Evolutionary conservation across 805 yeast species (phyloP).

Genomic region (Wickerhamiella kurtzmanii): DNA sequence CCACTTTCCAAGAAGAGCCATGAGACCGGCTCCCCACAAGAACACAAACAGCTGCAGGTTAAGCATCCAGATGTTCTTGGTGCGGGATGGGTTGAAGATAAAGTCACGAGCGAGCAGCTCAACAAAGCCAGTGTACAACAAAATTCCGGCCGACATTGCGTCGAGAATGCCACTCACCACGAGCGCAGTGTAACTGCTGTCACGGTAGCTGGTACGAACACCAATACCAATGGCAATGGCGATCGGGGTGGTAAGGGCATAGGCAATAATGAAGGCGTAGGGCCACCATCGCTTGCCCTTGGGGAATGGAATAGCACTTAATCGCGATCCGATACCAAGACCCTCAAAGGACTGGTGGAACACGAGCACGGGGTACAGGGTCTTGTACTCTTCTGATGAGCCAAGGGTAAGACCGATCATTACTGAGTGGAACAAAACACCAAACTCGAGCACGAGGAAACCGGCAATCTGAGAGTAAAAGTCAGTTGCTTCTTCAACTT

Average conservation of each 20-base stretch:
- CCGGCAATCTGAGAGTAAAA: slow-evolving; percentile 30
- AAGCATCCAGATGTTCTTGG: slow-evolving; percentile 32
- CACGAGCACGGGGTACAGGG: slow-evolving; percentile 49
- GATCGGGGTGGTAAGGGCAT: slow-evolving; percentile 51
- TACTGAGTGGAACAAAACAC: slow-evolving; percentile 61
- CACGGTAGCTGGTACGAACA: slow-evolving; percentile 43
- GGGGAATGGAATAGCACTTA: slow-evolving; percentile 49
- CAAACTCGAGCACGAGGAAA: slow-evolving; percentile 52
- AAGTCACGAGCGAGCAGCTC: slow-evolving; percentile 67
- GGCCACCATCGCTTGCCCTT: slow-evolving; percentile 35
- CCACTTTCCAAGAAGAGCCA: slow-evolving; percentile 71
- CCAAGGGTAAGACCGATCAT: slow-evolving; percentile 60
- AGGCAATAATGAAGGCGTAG: slow-evolving; percentile 37
- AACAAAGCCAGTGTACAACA: slow-evolving; percentile 59
- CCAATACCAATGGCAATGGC: slow-evolving; percentile 67
- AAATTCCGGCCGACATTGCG: slow-evolving; percentile 56
- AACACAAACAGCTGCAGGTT: slow-evolving; percentile 30
- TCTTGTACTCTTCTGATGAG: slow-evolving; percentile 46
- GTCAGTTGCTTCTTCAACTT: slow-evolving; percentile 25
- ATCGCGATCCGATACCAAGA: slow-evolving; percentile 60
- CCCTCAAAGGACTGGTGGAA: slow-evolving; percentile 77
- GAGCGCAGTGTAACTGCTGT: slow-evolving; percentile 39
- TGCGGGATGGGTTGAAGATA: slow-evolving; percentile 32
- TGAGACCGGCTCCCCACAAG: slow-evolving; percentile 49
- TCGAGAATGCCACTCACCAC: slow-evolving; percentile 54